phyloP scores from a whole-genome alignment of 768 basidiomycete genomes.

The Strobilomyces echinocephalus region DNA sequence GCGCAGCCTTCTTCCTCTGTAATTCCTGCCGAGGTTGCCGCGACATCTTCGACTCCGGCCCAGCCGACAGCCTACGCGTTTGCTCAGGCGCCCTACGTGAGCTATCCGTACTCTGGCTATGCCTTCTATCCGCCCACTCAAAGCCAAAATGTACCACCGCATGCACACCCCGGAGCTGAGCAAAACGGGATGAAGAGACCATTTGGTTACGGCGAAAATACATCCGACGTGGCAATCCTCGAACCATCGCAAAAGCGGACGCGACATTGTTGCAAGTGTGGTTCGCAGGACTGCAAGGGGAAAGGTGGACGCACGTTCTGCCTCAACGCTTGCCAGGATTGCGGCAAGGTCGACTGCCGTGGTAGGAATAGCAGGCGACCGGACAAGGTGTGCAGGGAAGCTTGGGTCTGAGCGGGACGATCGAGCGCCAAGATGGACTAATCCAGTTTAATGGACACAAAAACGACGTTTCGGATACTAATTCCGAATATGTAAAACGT shows the following conservation, averaged over 20 bases:
- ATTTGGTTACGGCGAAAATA: slow-evolving; percentile 24
- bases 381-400: slow-evolving; percentile 67
- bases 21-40: slow-evolving; percentile 19
- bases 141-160: slow-evolving; percentile 19
- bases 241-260: slow-evolving; percentile 52
- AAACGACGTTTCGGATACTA: background rate
- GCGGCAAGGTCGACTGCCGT: slow-evolving; percentile 73
- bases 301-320: slow-evolving; percentile 77
- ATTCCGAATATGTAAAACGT: slow-evolving; percentile 11
- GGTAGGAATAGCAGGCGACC: slow-evolving; percentile 76
- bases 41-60: slow-evolving; percentile 18
- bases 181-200: slow-evolving; percentile 27
- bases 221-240: slow-evolving; percentile 26
- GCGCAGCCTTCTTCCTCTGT: slow-evolving; percentile 18
- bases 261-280: slow-evolving; percentile 81
- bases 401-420: slow-evolving; percentile 32
- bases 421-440: background rate
- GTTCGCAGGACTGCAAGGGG: slow-evolving; percentile 76
- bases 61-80: slow-evolving; percentile 30
- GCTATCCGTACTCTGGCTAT: slow-evolving; percentile 34
- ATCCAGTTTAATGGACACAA: background rate
- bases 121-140: slow-evolving; percentile 29
- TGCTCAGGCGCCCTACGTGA: slow-evolving; percentile 31
- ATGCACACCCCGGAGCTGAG: slow-evolving; percentile 24
- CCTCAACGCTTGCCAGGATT: slow-evolving; percentile 72